Evolutionary conservation across 768 basidiomycete species (phyloP), one percentile per base, ranked within the genome.

Genomic region (Hemileccinum impolitum): DNA sequence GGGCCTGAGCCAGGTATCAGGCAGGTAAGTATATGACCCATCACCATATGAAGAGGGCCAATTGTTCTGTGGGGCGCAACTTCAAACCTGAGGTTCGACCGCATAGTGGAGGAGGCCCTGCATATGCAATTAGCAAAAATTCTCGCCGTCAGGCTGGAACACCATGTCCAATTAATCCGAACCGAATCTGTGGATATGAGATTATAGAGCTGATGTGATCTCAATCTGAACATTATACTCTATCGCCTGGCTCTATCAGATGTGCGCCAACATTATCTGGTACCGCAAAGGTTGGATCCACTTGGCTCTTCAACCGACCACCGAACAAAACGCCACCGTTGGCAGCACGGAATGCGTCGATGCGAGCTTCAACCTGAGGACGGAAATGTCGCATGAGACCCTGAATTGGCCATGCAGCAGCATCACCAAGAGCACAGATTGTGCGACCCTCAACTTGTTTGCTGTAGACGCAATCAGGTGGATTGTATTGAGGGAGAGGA

Each of bases 391-490:
- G 85, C 88, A 98, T 93, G 52, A 97, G 82, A 43, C 94, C 95
- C 66, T 97, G 95, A 53, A 98, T 94, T 7, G 94, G 95, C 95
- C 95, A 97, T 5, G 95, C 95, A 15, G 95, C 94, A 10, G 95
- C 95, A 53, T 98, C 95, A 10, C 95, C 95, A 25, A 96, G 77
- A 9, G 95, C 95, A 55, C 95, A 98, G 59, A 98, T 97, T 13
- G 94, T 98, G 53, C 92, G 88, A 12, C 94, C 94, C 70, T 95
- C 94, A 18, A 97, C 77, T 83, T 96, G 93, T 81, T 95, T 96
- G 2, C 90, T 92, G 61, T 21, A 58, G 37, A 51, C 39, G 48
- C 32, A 21, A 37, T 58, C 11, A 31, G 36, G 35, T 44, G 40
- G 39, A 6, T 21, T 11, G 19, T 14, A 43, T 37, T 14, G 23